phyloP scores from a whole-genome alignment of 2,329 filamentous ascomycete species.

The Ampelomyces quisqualis region DNA sequence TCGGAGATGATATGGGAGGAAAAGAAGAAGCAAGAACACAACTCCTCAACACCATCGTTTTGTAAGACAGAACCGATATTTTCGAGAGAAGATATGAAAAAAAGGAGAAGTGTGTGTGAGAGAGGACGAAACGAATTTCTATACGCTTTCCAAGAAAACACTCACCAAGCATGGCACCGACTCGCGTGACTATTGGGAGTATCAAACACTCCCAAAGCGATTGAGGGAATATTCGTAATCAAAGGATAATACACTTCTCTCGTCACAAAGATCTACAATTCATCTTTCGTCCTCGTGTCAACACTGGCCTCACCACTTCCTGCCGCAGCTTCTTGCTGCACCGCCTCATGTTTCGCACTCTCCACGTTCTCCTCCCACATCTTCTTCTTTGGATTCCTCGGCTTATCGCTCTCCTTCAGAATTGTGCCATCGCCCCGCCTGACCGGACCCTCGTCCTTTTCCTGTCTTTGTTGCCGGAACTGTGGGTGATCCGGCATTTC shows the following conservation, averaged over 20 bases:
- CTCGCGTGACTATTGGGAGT: too few relatives aligned
- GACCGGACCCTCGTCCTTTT: slow-evolving; percentile 36
- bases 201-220: too few relatives aligned
- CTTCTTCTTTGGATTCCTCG: slow-evolving; percentile 61
- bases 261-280: slow-evolving; percentile 13
- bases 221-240: neutral
- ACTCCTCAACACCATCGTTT: too few relatives aligned
- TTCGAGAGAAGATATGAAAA: too few relatives aligned
- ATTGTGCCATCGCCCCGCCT: slow-evolving; percentile 51
- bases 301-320: slow-evolving; percentile 2
- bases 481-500: slow-evolving; percentile 25
- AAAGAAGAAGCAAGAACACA: too few relatives aligned
- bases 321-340: slow-evolving; percentile 14
- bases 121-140: too few relatives aligned
- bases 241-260: neutral
- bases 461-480: slow-evolving; percentile 25
- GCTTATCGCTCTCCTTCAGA: slow-evolving; percentile 44
- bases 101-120: too few relatives aligned
- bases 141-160: too few relatives aligned
- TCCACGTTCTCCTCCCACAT: slow-evolving; percentile 57
- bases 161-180: neutral
- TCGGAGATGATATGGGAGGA: too few relatives aligned
- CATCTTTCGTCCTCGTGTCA: slow-evolving; percentile 20
- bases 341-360: slow-evolving; percentile 30
- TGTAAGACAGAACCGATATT: too few relatives aligned